These are phyloP conservation scores for Mycena capillaripes DNA, from an alignment of 768 basidiomycete genomes.

Conservation along the genomic window DNA sequence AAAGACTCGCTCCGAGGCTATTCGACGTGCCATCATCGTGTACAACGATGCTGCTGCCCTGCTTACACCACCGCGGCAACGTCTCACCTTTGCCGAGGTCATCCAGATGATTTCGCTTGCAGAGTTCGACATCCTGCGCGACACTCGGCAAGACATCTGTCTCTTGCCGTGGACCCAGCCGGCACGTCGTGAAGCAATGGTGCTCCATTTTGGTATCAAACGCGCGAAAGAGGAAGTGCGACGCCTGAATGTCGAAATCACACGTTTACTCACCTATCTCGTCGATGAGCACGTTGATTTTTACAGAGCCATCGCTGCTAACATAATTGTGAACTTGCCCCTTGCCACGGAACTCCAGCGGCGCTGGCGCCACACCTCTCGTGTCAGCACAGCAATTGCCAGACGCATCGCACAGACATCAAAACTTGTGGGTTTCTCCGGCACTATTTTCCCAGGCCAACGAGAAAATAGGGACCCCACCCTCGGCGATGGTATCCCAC, in stretches of 20 bases:
- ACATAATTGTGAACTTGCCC: neutral
- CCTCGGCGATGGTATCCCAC: neutral
- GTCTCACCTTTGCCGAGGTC: neutral
- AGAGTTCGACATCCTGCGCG: slow-evolving; percentile 2
- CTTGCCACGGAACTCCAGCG: neutral
- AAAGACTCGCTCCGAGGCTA: slow-evolving; percentile 7
- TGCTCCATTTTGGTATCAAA: slow-evolving; percentile 1
- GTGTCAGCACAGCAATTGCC: neutral
- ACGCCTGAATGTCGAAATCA: neutral
- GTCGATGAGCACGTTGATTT: neutral
- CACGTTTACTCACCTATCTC: neutral
- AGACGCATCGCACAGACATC: neutral
- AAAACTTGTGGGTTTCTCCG: slow-evolving; percentile 2
- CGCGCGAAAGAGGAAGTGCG: neutral
- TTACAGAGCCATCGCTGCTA: neutral
- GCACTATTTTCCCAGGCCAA: neutral
- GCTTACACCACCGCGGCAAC: neutral
- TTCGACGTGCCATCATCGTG: neutral
- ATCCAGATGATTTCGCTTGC: neutral
- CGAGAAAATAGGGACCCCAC: neutral
- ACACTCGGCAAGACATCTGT: neutral
- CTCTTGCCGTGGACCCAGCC: neutral
- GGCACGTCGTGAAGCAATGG: slow-evolving; percentile 1
- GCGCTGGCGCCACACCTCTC: neutral
- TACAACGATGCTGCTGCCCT: slow-evolving; percentile 3